Percentiles rank a stretch among this genome's conserved stretches.
These are phyloP conservation scores for Tylopilus subfusipes DNA, from an alignment of 768 basidiomycete genomes.

Conservation along the genomic window DNA sequence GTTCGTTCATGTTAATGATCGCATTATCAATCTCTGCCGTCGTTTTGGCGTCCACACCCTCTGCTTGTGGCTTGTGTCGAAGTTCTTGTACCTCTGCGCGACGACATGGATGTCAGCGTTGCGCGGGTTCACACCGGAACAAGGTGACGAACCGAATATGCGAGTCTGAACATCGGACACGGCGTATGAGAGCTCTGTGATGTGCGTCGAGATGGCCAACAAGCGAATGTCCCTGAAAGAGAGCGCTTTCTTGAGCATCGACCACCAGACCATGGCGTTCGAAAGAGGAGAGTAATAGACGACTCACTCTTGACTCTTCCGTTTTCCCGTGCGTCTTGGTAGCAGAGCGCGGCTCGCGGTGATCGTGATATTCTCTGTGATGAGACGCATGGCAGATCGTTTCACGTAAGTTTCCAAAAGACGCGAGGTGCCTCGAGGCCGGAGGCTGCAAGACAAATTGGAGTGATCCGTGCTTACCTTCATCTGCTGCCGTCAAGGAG, in stretches of 20 bases:
- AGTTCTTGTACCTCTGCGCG: conserved; percentile 84
- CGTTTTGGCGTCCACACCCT: conserved; percentile 48
- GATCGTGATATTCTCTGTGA: conserved; percentile 69
- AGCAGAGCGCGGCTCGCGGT: conserved; percentile 48
- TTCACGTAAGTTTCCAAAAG: conserved; percentile 34
- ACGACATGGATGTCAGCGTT: conserved; percentile 11
- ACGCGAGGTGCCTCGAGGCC: conserved; percentile 23
- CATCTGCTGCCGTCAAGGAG: conserved; percentile 56
- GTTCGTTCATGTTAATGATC: conserved; percentile 74
- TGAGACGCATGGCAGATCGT: conserved; percentile 26
- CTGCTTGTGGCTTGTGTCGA: conserved; percentile 77
- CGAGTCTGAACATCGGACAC: conserved; percentile 89
- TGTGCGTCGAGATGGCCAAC: conserved; percentile 76
- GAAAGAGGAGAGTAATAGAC: conserved; percentile 8
- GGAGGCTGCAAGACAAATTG: conserved; percentile 7
- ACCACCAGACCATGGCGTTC: conserved; percentile 27
- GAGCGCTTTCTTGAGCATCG: conserved; percentile 24
- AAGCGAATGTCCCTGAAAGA: conserved; percentile 64
- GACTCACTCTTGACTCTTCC: conserved; percentile 67
- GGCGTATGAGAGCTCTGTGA: conserved; percentile 82
- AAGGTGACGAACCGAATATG: conserved; percentile 64
- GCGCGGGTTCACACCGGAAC: background rate
- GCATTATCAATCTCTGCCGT: conserved; percentile 78
- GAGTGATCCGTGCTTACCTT: conserved; percentile 46
- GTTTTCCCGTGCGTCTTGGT: conserved; percentile 46